Percentiles rank a stretch among this genome's conserved stretches.
These are phyloP conservation scores for Taxawa tesnikishii DNA, from an alignment of 2,329 filamentous ascomycete species.

Conservation along the genomic window DNA sequence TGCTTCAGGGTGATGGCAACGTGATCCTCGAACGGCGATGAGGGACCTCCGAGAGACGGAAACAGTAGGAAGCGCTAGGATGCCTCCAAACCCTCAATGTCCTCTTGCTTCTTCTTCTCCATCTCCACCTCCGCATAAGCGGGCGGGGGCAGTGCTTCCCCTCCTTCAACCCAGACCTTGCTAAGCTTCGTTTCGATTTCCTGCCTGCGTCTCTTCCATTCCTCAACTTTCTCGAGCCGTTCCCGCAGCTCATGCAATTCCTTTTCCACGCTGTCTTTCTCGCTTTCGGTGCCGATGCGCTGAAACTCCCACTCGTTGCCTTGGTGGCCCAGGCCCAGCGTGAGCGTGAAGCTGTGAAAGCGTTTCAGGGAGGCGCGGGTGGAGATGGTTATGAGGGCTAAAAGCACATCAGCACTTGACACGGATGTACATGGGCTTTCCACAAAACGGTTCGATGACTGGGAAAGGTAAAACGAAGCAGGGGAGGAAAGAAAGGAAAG, in stretches of 20 bases:
- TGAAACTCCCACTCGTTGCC: conserved; percentile 90
- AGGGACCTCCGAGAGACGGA: no score
- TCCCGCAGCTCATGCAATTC: conserved; percentile 78
- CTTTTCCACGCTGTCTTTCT: conserved; percentile 87
- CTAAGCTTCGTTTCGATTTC: conserved; percentile 76
- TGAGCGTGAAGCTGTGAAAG: conserved; percentile 87
- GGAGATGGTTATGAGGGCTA: conserved; percentile 85
- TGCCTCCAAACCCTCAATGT: no score
- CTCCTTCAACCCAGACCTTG: conserved; percentile 45
- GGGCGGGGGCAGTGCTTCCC: conserved; percentile 24
- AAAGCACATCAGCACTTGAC: no score
- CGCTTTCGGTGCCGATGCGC: conserved; percentile 81
- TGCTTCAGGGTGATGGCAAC: no score
- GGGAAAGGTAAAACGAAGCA: conserved; percentile 2
- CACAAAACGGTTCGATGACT: no score
- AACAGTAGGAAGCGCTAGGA: no score
- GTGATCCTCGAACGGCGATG: no score
- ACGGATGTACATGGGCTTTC: no score
- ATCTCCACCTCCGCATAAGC: conserved; percentile 17
- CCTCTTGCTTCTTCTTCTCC: conserved; percentile 4
- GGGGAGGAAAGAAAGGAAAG: background rate
- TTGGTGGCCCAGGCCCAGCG: conserved; percentile 65
- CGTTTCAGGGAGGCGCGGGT: conserved; percentile 90
- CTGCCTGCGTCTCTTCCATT: conserved; percentile 64
- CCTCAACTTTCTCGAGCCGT: conserved; percentile 65